Percentiles rank a stretch among this genome's conserved stretches.
These are phyloP conservation scores for Domatiomyces globalis DNA, from an alignment of 2,329 filamentous ascomycete genomes.

Conservation along the genomic window DNA sequence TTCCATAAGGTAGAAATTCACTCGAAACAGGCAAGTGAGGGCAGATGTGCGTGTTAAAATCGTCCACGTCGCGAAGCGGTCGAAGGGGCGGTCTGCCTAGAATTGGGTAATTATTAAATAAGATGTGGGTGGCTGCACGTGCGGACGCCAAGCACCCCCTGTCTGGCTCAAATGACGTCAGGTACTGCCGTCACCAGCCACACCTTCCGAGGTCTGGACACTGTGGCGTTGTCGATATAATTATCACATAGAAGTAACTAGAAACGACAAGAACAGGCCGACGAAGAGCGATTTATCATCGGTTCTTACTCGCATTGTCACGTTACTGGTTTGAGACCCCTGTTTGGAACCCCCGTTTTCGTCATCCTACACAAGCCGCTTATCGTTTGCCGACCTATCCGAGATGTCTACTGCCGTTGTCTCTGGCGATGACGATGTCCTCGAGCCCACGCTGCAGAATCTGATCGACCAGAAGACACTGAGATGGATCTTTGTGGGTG, in stretches of 20 bases:
- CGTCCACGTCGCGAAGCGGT: not conserved
- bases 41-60: not conserved
- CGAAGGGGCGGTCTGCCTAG: not conserved
- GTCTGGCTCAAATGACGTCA: not conserved
- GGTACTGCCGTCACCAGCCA: not conserved
- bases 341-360: not conserved
- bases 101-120: not conserved
- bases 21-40: not conserved
- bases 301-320: not conserved
- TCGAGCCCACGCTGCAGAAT: conserved; percentile 86
- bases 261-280: not conserved
- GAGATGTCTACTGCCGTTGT: conserved; percentile 27
- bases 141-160: not conserved
- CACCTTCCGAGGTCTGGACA: not conserved
- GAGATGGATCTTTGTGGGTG: conserved; percentile 97
- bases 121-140: not conserved
- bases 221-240: not conserved
- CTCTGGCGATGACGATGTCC: conserved; percentile 50
- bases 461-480: conserved; percentile 91
- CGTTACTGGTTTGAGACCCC: no score
- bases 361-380: not conserved
- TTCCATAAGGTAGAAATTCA: not conserved
- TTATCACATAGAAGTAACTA: not conserved
- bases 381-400: not conserved
- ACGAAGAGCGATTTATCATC: not conserved